Evolutionary conservation across 108 stramenopile species (phyloP).

Genomic region (Stephanodiscus triporus): DNA sequence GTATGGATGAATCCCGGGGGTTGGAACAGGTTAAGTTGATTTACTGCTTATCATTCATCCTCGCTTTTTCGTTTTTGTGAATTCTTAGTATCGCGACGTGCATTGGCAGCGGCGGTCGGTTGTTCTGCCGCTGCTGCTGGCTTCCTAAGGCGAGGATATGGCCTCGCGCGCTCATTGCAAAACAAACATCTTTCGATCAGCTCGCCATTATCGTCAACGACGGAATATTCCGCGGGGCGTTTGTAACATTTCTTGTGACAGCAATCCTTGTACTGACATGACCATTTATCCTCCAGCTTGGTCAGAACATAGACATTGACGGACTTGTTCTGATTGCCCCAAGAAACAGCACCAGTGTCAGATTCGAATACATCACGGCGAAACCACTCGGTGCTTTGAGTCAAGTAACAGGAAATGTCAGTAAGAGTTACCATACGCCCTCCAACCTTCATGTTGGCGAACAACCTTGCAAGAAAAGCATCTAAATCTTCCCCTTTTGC

Average conservation of each 20-base stretch:
- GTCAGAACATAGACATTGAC: background rate
- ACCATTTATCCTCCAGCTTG: background rate
- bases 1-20: too few species aligned
- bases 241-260: background rate
- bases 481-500: constrained; percentile 14
- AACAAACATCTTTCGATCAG: background rate
- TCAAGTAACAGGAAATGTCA: constrained; percentile 16
- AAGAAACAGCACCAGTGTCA: constrained; percentile 3
- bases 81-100: background rate
- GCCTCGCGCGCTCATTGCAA: background rate
- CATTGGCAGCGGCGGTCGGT: background rate
- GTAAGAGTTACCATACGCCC: constrained; percentile 30
- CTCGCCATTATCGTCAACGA: background rate
- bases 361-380: constrained; percentile 15
- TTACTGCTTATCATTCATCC: background rate
- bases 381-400: constrained; percentile 21
- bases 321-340: constrained; percentile 9
- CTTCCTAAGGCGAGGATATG: background rate
- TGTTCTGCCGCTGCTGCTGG: background rate
- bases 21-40: too few species aligned
- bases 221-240: background rate
- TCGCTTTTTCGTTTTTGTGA: background rate
- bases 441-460: constrained; percentile 33
- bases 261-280: background rate
- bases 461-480: constrained; percentile 21